Conservation (phyloP, 2,329 filamentous ascomycete genomes). For the Phialophora verrucosa region DNA sequence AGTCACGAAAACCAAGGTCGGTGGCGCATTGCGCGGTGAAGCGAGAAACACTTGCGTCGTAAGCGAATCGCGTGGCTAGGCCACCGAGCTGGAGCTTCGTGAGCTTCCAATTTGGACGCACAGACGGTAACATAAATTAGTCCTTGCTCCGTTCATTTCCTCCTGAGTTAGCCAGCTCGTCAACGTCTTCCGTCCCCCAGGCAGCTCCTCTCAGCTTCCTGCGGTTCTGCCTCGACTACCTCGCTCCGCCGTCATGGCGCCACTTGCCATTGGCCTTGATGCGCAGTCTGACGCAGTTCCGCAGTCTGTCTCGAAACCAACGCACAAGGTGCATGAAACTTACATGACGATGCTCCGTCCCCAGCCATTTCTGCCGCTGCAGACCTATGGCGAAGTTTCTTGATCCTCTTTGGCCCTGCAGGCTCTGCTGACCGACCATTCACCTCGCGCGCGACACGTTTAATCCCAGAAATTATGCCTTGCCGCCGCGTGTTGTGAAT, state of each 20-base stretch:
- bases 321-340: slow-evolving; percentile 21
- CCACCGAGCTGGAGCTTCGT: neutral
- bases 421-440: slow-evolving; percentile 11
- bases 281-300: slow-evolving; percentile 16
- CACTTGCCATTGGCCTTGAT: neutral
- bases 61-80: neutral
- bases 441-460: neutral
- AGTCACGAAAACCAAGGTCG: neutral
- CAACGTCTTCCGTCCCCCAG: neutral
- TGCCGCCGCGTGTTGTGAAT: slow-evolving; percentile 8
- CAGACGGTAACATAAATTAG: neutral
- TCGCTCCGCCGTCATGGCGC: neutral
- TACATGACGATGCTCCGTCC: slow-evolving; percentile 13
- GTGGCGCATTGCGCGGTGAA: neutral
- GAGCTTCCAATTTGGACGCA: neutral
- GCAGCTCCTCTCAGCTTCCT: neutral
- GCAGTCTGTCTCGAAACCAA: slow-evolving; percentile 16
- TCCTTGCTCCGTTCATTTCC: neutral
- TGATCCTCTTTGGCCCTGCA: neutral
- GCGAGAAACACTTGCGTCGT: neutral
- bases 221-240: neutral
- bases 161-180: neutral
- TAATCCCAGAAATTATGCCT: neutral
- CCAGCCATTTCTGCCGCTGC: slow-evolving; percentile 2
- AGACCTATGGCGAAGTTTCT: slow-evolving; percentile 3